Evolutionary conservation across 192 early-diverging fungal genomes (phyloP), one percentile per base, ranked within the genome.

Genomic region (Rhizophlyctis rosea): DNA sequence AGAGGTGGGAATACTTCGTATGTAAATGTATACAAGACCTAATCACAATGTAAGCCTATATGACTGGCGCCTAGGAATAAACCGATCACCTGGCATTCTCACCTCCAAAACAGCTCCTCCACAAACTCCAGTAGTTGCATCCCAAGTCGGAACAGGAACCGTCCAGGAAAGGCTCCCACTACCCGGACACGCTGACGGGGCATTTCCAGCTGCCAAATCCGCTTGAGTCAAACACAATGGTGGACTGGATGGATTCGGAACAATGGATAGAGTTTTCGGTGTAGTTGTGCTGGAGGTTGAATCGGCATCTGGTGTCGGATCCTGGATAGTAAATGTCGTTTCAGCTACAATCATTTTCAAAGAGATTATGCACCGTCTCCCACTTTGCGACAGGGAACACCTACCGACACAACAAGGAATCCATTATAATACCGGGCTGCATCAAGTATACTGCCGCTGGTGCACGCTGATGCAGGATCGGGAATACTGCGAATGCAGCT

Each of bases 341-440:
- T n/a, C n/a, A n/a, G n/a, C n/a, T n/a, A n/a, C n/a, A n/a, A n/a
- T n/a, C n/a, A n/a, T n/a, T n/a, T n/a, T n/a, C n/a, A n/a, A n/a
- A n/a, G n/a, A n/a, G n/a, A n/a, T n/a, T n/a, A n/a, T n/a, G n/a
- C n/a, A n/a, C n/a, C n/a, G n/a, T n/a, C n/a, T n/a, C n/a, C n/a
- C n/a, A n/a, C n/a, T n/a, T n/a, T n/a, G n/a, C n/a, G n/a, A n/a
- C 23, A 50, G 23, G 33, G 36, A 14, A 24, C 57, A 35, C 51
- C n/a, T 68, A 66, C 67, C 29, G 53, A 36, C 14, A 67, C 44
- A 21, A 69, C 29, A 7, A 29, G 28, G 24, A 55, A 69, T 9
- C 61, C 60, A 4, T 47, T 36, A 25, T 47, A 54, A 44, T 65
- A 69, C 25, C 64, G 64, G 21, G 61, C 51, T 1, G 51, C 49